Evolutionary conservation across 2,329 filamentous ascomycete genomes (phyloP).

Genomic region (Alternaria incomplexa): DNA sequence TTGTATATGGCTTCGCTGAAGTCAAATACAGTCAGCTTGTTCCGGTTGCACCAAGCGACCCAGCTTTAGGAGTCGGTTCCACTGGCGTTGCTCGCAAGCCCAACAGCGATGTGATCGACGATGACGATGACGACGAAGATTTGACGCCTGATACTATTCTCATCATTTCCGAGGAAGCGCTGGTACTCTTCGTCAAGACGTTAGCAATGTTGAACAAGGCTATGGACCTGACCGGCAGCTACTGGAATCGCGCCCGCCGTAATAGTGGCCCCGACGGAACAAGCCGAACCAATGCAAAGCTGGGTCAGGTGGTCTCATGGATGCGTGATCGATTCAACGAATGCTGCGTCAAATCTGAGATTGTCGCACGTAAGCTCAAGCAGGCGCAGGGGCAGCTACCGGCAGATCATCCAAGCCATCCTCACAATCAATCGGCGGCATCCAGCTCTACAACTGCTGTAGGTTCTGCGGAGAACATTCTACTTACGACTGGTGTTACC

Average conservation of each 20-base stretch:
- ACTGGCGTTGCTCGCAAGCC: constrained; percentile 55
- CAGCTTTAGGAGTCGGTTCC: constrained; percentile 66
- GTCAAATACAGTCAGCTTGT: constrained; percentile 99
- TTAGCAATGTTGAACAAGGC: constrained; percentile 87
- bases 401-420: constrained; percentile 83
- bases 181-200: constrained; percentile 96
- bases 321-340: constrained; percentile 94
- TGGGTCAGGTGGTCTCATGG: constrained; percentile 96
- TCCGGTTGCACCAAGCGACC: constrained; percentile 78
- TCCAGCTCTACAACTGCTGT: constrained; percentile 63
- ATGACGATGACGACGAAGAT: constrained; percentile 64
- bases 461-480: constrained; percentile 77
- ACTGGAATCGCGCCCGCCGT: constrained; percentile 83
- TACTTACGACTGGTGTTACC: constrained; percentile 85
- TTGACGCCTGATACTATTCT: constrained; percentile 87
- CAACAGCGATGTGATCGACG: constrained; percentile 57
- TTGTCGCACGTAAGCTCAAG: constrained; percentile 85
- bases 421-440: constrained; percentile 72
- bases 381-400: constrained; percentile 87
- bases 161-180: constrained; percentile 86
- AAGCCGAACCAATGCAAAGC: constrained; percentile 54
- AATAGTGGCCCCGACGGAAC: constrained; percentile 56
- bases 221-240: constrained; percentile 91
- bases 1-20: constrained; percentile 96
- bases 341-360: constrained; percentile 92